A percentile compares a stretch with the other conserved stretches of the same genome.
Conservation (phyloP, 768 basidiomycete species). For the Boletus rubroflammeus region DNA sequence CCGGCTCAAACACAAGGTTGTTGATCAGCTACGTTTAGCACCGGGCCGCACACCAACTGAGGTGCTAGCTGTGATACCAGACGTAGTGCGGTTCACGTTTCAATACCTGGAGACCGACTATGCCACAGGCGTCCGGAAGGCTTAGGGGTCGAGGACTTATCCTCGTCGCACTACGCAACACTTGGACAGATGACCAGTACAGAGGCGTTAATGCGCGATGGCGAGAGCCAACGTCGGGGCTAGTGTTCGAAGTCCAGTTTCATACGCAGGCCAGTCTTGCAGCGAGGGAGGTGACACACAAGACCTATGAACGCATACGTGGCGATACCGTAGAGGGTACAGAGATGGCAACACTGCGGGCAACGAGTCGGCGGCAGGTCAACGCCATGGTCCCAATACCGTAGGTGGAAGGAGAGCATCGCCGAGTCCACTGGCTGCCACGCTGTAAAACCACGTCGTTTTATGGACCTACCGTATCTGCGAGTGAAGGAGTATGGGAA, state of each 20-base stretch:
- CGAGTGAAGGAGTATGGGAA: neutral
- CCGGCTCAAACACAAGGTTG: neutral
- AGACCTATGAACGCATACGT: neutral
- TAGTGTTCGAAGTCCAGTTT: slow-evolving; percentile 2
- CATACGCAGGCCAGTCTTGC: neutral
- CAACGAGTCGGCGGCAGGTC: neutral
- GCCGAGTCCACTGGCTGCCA: too few relatives aligned
- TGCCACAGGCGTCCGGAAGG: neutral
- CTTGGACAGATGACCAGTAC: neutral
- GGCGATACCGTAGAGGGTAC: neutral
- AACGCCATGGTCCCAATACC: neutral
- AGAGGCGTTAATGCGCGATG: neutral
- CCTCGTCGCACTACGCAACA: neutral
- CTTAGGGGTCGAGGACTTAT: neutral
- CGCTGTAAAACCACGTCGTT: neutral
- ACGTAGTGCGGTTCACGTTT: neutral
- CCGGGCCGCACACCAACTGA: neutral
- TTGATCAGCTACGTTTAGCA: neutral
- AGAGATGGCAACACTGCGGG: neutral
- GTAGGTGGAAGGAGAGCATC: neutral
- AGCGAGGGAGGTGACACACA: slow-evolving; percentile 1
- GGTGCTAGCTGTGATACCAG: neutral
- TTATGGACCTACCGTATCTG: neutral
- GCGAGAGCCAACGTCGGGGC: neutral
- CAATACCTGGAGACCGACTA: neutral